Percentiles rank a stretch among this genome's conserved stretches.
These are phyloP conservation scores for Lunularia cruciata DNA, from an alignment of 225 moss, liverwort and hornwort genomes.

Conservation along the genomic window DNA sequence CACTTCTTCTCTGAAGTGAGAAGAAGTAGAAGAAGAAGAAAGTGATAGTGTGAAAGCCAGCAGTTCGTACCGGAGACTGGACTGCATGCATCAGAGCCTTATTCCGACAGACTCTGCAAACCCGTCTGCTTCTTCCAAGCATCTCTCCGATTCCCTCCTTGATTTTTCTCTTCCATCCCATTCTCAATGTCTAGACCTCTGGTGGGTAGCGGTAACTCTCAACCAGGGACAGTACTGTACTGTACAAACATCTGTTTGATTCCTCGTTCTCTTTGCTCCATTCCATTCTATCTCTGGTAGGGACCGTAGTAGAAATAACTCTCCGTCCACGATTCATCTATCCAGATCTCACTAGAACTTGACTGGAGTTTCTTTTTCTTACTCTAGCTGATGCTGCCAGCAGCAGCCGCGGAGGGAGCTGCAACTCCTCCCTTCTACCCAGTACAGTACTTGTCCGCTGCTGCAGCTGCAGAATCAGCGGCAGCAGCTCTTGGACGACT, in stretches of 20 bases:
- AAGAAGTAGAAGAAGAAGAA: background rate
- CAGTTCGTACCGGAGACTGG: background rate
- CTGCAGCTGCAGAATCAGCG: background rate
- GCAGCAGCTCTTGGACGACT: background rate
- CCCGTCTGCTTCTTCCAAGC: background rate
- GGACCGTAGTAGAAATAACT: background rate
- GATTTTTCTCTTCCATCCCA: background rate
- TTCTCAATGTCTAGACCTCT: too few species aligned
- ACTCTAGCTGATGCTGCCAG: background rate
- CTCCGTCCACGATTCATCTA: too few species aligned
- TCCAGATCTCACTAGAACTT: background rate
- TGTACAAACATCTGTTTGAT: too few species aligned
- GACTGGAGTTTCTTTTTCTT: too few species aligned
- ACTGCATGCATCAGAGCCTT: background rate
- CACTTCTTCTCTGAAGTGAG: background rate
- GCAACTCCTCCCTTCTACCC: background rate
- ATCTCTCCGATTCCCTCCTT: background rate
- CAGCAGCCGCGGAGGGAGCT: too few species aligned
- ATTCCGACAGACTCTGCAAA: conserved; percentile 5
- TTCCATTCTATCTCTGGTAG: background rate
- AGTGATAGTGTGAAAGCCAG: background rate
- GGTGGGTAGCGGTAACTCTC: too few species aligned
- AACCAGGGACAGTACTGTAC: too few species aligned
- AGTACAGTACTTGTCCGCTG: background rate
- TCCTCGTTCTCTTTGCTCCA: background rate